These are phyloP conservation scores for Fusarium pseudocircinatum DNA, from an alignment of 2,329 filamentous ascomycete species.

Conservation along the genomic window DNA sequence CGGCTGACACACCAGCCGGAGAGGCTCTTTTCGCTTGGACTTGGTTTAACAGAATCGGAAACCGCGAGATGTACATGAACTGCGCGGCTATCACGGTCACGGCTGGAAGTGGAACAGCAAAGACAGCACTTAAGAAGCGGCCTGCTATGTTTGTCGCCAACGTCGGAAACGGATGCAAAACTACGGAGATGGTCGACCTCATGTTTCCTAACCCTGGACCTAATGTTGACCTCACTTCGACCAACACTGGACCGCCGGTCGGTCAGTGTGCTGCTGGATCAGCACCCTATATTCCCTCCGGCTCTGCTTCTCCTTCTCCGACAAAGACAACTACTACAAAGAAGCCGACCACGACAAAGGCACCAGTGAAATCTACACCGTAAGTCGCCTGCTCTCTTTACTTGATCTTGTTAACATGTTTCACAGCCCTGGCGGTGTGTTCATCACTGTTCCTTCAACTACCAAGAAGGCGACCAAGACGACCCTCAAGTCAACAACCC, in stretches of 20 bases:
- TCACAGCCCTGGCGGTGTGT: slow-evolving; percentile 17
- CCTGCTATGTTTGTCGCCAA: slow-evolving; percentile 79
- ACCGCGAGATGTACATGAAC: slow-evolving; percentile 88
- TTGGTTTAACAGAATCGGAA: slow-evolving; percentile 80
- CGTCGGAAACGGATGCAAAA: slow-evolving; percentile 54
- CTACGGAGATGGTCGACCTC: slow-evolving; percentile 63
- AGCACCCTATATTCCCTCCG: slow-evolving; percentile 30
- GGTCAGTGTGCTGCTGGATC: slow-evolving; percentile 28
- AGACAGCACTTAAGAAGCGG: slow-evolving; percentile 59
- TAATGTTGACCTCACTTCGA: slow-evolving; percentile 50
- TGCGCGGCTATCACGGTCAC: slow-evolving; percentile 75
- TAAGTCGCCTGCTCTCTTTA: background rate
- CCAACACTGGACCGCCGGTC: slow-evolving; percentile 42
- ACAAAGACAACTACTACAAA: slow-evolving; percentile 6
- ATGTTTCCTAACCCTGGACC: slow-evolving; percentile 68
- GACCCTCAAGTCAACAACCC: slow-evolving; percentile 22
- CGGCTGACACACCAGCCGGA: slow-evolving; percentile 51
- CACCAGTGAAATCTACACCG: slow-evolving; percentile 17
- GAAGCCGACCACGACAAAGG: slow-evolving; percentile 1
- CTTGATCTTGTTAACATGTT: background rate
- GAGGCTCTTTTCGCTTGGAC: slow-evolving; percentile 79
- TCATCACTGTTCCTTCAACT: slow-evolving; percentile 11
- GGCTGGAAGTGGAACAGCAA: slow-evolving; percentile 42
- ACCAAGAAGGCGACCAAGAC: slow-evolving; percentile 28
- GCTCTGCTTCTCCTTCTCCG: slow-evolving; percentile 8